Evolutionary conservation across 2,329 filamentous ascomycete species (phyloP).

Genomic region (Diaporthe destruens): DNA sequence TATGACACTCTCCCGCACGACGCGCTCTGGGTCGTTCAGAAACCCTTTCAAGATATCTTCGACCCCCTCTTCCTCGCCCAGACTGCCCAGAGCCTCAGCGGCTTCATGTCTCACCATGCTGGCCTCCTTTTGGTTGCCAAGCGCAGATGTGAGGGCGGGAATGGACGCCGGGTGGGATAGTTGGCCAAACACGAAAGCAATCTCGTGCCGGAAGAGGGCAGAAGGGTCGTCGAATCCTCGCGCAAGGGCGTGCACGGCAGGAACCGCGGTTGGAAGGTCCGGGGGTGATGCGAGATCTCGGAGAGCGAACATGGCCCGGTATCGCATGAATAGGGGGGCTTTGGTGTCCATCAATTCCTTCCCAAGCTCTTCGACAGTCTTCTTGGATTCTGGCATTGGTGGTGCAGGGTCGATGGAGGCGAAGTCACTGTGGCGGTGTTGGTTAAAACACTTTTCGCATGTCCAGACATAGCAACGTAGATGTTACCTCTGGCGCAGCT

Average conservation of each 20-base stretch:
- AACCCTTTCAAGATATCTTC: conserved; percentile 87
- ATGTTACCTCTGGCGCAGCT: conserved; percentile 80
- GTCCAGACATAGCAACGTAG: conserved; percentile 6
- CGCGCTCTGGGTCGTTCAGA: conserved; percentile 89
- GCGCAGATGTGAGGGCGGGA: conserved; percentile 82
- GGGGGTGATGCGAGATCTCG: conserved; percentile 95
- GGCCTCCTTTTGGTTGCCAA: conserved; percentile 84
- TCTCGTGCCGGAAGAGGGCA: conserved; percentile 95
- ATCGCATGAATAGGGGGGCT: conserved; percentile 88
- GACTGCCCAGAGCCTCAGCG: conserved; percentile 92
- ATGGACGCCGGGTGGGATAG: conserved; percentile 97
- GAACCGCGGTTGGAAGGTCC: conserved; percentile 87
- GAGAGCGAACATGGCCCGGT: conserved; percentile 97
- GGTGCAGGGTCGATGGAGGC: conserved; percentile 95
- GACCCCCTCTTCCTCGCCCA: conserved; percentile 94
- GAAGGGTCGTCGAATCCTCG: conserved; percentile 88
- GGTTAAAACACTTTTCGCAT: conserved; percentile 41
- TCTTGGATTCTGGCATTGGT: conserved; percentile 78
- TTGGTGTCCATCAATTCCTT: conserved; percentile 82
- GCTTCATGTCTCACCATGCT: conserved; percentile 99
- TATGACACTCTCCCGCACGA: conserved; percentile 93
- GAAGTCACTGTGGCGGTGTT: conserved; percentile 78
- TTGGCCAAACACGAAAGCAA: conserved; percentile 98
- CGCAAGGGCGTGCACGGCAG: conserved; percentile 88
- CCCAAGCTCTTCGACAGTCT: conserved; percentile 80